These are phyloP conservation scores for Teratosphaeria zuluensis DNA, from an alignment of 2,329 filamentous ascomycete species.

Conservation along the genomic window DNA sequence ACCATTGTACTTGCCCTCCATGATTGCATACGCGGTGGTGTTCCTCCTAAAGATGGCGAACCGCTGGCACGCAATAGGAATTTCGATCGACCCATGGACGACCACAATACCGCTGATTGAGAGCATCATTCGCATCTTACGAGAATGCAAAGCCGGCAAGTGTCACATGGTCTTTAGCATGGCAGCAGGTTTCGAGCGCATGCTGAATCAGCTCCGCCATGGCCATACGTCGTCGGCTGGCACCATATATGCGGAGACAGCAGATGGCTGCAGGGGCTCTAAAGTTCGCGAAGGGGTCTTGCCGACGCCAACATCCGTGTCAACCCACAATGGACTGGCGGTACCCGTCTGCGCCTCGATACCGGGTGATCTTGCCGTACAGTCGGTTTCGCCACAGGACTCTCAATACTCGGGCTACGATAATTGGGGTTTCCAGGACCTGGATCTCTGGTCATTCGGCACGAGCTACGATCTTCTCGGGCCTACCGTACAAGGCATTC, in stretches of 20 bases:
- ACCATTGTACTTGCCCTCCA: conserved; percentile 8
- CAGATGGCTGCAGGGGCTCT: not conserved
- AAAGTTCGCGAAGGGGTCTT: not conserved
- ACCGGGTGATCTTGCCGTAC: not conserved
- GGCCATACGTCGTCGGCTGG: not conserved
- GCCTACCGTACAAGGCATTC: conserved; percentile 3
- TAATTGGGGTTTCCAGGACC: conserved; percentile 7
- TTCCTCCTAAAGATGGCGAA: conserved; percentile 7
- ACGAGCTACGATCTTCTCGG: conserved; percentile 9
- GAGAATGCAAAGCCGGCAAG: conserved; percentile 7
- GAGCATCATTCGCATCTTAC: conserved; percentile 3
- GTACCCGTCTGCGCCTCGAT: not conserved
- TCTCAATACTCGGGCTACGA: not conserved
- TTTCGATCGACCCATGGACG: conserved; percentile 5
- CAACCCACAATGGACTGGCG: not conserved
- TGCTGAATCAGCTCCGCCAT: conserved; percentile 5
- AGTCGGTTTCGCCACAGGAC: not conserved
- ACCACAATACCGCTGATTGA: conserved; percentile 7
- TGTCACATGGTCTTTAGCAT: conserved; percentile 11
- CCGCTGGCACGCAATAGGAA: conserved; percentile 6
- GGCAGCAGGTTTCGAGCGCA: conserved; percentile 9
- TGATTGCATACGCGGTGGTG: conserved; percentile 9
- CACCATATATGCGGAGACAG: not conserved
- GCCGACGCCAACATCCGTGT: not conserved
- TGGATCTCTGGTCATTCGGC: conserved; percentile 7